Evolutionary conservation across 352 stramenopile genomes (phyloP), one percentile per base, ranked within the genome.

Genomic region (Phytopythium boreale): DNA sequence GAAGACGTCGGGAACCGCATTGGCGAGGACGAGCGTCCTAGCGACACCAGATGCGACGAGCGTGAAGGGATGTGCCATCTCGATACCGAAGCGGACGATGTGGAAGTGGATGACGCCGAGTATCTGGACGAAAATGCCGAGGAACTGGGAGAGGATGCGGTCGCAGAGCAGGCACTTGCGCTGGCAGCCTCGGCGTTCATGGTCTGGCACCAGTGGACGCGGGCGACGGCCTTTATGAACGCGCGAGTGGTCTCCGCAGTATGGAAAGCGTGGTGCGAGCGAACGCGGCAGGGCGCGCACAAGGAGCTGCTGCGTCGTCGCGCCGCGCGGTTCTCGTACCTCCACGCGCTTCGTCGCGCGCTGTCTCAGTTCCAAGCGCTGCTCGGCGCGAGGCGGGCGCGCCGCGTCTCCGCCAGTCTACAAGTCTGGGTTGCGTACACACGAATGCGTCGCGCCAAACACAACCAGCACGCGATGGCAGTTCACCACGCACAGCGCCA

Each of bases 261-360:
- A 34, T 80, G 72, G 70, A 19, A 50, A 19, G 59, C 49, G 4
- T 80, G 72, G 72, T 66, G 60, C 31, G 34, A 49, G 36, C 39
- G 47, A 27, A 64, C 70, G 4, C 50, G 34, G 49, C 43, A 73
- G 52, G 67, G 71, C 29, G 56, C 62, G 36, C 53, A 27, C 4
- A 61, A 49, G 34, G 72, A 80, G 31, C 63, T 63, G 31, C 56
- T 67, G 43, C 67, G 72, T 5, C 67, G 72, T 22, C 62, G 61
- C 12, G 70, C 72, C 43, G 70, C 74, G 34, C 72, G 70, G 37
- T 57, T 63, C 24, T 44, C 62, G n/a, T 80, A 80, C 57, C 56
- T 73, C 26, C 52, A 39, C 8, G 37, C 71, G 39, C 50, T 80
- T 31, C 49, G 49, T 4, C 67, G 66, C 19, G 69, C 49, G 27